Evolutionary conservation across 495 filamentous ascomycete genomes (phyloP), one percentile per base, ranked within the genome.

Genomic region (Daldinia decipiens): DNA sequence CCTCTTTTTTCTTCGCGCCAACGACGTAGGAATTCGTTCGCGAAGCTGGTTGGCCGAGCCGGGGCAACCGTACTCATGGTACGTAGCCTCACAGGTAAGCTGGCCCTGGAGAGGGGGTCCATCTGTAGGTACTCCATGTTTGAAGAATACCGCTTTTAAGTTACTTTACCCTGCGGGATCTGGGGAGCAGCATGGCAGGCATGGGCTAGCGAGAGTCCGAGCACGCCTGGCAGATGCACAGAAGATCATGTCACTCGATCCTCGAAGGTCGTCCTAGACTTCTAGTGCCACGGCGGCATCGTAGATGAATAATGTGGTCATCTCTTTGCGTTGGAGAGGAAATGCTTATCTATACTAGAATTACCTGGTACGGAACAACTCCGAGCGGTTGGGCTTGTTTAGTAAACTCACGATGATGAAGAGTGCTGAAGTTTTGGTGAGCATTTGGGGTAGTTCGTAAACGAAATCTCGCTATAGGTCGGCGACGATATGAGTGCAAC

Each of bases 161-260:
- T 47, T 19, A 47, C 11, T 62, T 15, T 60, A 36, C 39, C 57
- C 53, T 70, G 66, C 58, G 66, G 57, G 71, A 62, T 66, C 66
- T 70, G 62, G 61, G 62, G 59, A 29, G 61, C 32, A 59, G 65
- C 17, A 54, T 57, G 67, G 71, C 59, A 56, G 52, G 52, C 70
- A 62, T 54, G 65, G 60, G 65, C 70, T 45, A 62, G 65, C 60
- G 43, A 68, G 54, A 53, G 63, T 59, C 58, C 15, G 57, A 61
- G 67, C 52, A 52, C 52, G 45, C 69, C 61, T 50, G 47, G 52
- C 31, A 62, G 62, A 55, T 59, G 71, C 63, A 67, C 13, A 59
- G 71, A 38, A 74, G 71, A 74, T 74, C 70, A 47, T 45, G 53
- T 54, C 45, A 38, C 59, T 57, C 59, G 71, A 74, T 71, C 71